Base-by-base conservation (phyloP, 805 yeast genomes). In the Yarrowia sp. region DNA sequence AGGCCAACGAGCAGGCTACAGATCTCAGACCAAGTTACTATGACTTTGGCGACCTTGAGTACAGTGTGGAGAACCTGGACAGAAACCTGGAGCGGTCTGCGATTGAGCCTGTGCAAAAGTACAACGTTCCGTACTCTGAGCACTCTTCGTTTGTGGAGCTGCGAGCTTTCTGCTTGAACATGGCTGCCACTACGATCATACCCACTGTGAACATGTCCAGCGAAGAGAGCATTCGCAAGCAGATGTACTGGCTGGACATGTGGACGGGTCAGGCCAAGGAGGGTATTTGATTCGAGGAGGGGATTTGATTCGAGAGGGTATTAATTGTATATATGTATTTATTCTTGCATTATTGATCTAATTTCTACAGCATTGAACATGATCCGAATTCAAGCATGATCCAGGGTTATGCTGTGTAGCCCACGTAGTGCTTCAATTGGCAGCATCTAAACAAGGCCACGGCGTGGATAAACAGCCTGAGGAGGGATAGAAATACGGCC, bases 81-180 rank as follows among this genome's bases (percentile, higher is more conserved):
- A 22, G 47, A 16, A 38, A 76, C 16, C 39, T 18, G 77, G 76
- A 56, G 72, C 70, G 70, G 70, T 73, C 64, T 63, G 67, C 36
- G 51, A 71, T 62, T 61, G 76, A 66, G 66, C 72, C 39, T 41
- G 72, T 77, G 56, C 80, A 84, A 49, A 76, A 84, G 0, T 85
- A 86, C 66, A 72, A 80, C 10, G 81, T 92, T 1, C 98, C 99
- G 0, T 94, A 94, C 69, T 87, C 96, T 69, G 99, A 94, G 70
- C 99, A 94, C 74, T 90, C 97, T 10, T 89, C 96, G 63, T 93
- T 85, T 68, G 76, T 87, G 36, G 99, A 94, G 68, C 77, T 94
- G 36, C 78, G 86, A 12, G 78, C 80, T 61, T 89, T 93, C 69
- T 81, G 86, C 21, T 74, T 80, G 2, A 73, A 79, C 21, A 66